phyloP scores from a whole-genome alignment of 2,329 filamentous ascomycete genomes.

The Malbranchea zuffiana region DNA sequence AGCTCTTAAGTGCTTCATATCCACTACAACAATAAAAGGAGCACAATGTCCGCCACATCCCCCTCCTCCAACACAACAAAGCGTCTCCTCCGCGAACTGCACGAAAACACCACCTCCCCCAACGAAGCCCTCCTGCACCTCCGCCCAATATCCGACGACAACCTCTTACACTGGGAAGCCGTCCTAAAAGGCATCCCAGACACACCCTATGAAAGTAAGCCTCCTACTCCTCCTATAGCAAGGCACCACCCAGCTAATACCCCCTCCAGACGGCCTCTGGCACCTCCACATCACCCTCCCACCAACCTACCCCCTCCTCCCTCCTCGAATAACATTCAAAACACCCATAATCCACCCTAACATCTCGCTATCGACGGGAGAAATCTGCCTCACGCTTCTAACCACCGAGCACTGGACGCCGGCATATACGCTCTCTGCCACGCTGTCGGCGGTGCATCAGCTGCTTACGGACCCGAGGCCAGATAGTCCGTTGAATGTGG shows the following conservation, averaged over 20 bases:
- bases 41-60: constrained; percentile 11
- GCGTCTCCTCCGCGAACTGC: constrained; percentile 51
- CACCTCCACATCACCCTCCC: constrained; percentile 68
- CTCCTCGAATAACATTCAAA: constrained; percentile 69
- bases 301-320: constrained; percentile 61
- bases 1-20: no score
- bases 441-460: constrained; percentile 38
- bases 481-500: constrained; percentile 40
- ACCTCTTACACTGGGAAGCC: constrained; percentile 50
- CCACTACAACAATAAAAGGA: no score
- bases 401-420: constrained; percentile 65
- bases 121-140: constrained; percentile 48
- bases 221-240: constrained; percentile 5
- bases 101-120: constrained; percentile 45
- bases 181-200: constrained; percentile 49
- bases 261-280: constrained; percentile 59
- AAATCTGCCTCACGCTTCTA: constrained; percentile 88
- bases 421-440: constrained; percentile 60
- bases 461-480: constrained; percentile 36
- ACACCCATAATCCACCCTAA: constrained; percentile 83
- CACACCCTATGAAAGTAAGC: constrained; percentile 49
- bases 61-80: constrained; percentile 38
- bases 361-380: constrained; percentile 60
- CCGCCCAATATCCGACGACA: constrained; percentile 45
- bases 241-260: constrained; percentile 2